Evolutionary conservation across 495 filamentous ascomycete species (phyloP).

Genomic region (Extremus antarcticus): DNA sequence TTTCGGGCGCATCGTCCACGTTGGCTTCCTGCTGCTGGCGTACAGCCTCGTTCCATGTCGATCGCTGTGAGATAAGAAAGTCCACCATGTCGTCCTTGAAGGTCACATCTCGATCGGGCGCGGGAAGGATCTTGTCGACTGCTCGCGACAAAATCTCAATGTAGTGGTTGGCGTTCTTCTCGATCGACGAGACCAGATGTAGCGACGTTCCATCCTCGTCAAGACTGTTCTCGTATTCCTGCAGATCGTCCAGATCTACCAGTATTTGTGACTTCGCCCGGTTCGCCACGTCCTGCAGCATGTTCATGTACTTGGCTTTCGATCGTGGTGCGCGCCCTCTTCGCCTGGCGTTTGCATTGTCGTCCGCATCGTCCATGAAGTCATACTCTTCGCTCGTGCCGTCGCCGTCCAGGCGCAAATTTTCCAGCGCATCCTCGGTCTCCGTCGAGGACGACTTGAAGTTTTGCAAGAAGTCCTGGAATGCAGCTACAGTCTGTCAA

Average conservation of each 20-base stretch:
- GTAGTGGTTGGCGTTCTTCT: slow-evolving; percentile 88
- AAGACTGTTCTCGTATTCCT: slow-evolving; percentile 60
- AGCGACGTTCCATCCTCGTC: slow-evolving; percentile 46
- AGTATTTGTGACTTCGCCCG: slow-evolving; percentile 59
- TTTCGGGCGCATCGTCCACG: slow-evolving; percentile 45
- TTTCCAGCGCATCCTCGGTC: slow-evolving; percentile 63
- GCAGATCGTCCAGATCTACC: slow-evolving; percentile 75
- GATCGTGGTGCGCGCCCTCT: slow-evolving; percentile 37
- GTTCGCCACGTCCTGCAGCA: slow-evolving; percentile 80
- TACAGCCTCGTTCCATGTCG: slow-evolving; percentile 71
- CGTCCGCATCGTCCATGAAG: slow-evolving; percentile 80
- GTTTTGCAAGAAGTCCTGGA: slow-evolving; percentile 73
- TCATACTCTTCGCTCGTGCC: slow-evolving; percentile 88
- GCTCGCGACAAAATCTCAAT: slow-evolving; percentile 83
- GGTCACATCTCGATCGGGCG: slow-evolving; percentile 62
- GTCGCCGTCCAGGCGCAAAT: slow-evolving; percentile 78
- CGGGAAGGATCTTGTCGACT: slow-evolving; percentile 76
- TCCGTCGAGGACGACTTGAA: slow-evolving; percentile 81
- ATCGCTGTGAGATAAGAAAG: slow-evolving; percentile 85
- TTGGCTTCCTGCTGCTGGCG: slow-evolving; percentile 56
- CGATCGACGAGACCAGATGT: slow-evolving; percentile 73
- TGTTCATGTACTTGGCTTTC: slow-evolving; percentile 83
- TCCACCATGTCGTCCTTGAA: slow-evolving; percentile 98
- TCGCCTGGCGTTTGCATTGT: slow-evolving; percentile 39
- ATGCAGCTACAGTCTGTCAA: slow-evolving; percentile 46